phyloP scores from a whole-genome alignment of 2,329 filamentous ascomycete species.

The Penicillium sp. region DNA sequence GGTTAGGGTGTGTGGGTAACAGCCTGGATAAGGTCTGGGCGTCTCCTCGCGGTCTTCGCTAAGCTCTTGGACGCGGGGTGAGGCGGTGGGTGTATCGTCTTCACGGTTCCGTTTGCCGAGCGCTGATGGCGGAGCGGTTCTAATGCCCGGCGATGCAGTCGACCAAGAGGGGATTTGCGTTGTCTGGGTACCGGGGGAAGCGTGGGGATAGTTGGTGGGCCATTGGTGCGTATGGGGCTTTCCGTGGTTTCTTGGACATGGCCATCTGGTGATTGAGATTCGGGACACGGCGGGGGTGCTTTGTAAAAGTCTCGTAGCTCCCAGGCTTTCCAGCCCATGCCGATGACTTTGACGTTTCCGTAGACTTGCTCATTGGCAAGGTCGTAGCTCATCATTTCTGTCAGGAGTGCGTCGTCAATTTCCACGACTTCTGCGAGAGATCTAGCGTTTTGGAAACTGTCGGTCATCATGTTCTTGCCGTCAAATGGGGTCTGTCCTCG shows the following conservation, averaged over 20 bases:
- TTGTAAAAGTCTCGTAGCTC: slow-evolving; percentile 42
- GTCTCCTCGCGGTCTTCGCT: not conserved
- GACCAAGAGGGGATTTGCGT: not conserved
- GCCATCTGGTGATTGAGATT: slow-evolving; percentile 19
- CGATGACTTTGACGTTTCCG: slow-evolving; percentile 36
- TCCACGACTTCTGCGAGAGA: slow-evolving; percentile 40
- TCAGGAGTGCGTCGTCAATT: slow-evolving; percentile 37
- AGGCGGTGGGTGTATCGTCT: not conserved
- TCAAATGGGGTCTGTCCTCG: not conserved
- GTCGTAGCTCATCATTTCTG: slow-evolving; percentile 31
- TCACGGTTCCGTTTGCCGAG: slow-evolving; percentile 30
- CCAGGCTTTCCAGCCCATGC: slow-evolving; percentile 43
- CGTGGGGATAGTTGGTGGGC: not conserved
- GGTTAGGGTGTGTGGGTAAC: slow-evolving; percentile 11
- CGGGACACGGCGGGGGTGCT: slow-evolving; percentile 19
- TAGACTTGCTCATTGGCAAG: slow-evolving; percentile 37
- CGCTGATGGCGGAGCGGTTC: slow-evolving; percentile 18
- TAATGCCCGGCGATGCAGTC: not conserved
- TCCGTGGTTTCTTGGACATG: slow-evolving; percentile 2
- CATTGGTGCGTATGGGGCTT: not conserved
- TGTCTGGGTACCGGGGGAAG: not conserved
- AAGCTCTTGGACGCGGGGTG: not conserved
- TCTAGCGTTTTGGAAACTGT: slow-evolving; percentile 18
- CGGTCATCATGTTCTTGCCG: slow-evolving; percentile 9
- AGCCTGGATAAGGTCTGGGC: not conserved